Conservation (phyloP, 192 early-diverging fungal genomes). For the Podila horticola region DNA sequence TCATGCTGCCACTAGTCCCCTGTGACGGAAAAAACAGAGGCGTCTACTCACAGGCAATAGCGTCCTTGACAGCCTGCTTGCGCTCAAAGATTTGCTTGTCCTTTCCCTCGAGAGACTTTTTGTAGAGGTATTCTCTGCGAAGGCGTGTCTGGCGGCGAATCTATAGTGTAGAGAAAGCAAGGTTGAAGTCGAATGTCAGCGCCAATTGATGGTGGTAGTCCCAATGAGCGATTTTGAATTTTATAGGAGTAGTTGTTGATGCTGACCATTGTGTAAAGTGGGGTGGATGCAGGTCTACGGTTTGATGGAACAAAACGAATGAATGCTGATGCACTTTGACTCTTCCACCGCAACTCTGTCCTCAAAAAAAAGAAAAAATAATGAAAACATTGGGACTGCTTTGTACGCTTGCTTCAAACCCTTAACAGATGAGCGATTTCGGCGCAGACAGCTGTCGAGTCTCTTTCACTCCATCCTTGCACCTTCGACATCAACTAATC, state of each 20-base stretch:
- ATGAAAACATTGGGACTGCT: constrained; percentile 27
- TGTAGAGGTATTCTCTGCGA: constrained; percentile 95
- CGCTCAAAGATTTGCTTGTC: constrained; percentile 92
- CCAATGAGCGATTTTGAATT: background rate
- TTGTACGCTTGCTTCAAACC: background rate
- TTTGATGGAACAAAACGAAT: background rate
- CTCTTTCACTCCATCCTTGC: background rate
- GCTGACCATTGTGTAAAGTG: background rate
- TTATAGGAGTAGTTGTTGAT: background rate
- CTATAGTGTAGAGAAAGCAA: constrained; percentile 33
- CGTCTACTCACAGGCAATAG: constrained; percentile 73
- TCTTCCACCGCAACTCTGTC: background rate
- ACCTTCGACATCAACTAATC: background rate
- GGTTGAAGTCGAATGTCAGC: too few species aligned
- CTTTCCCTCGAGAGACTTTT: constrained; percentile 94
- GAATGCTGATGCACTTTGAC: background rate
- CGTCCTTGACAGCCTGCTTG: constrained; percentile 94
- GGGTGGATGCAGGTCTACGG: background rate
- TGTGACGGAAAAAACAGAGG: background rate
- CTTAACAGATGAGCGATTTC: constrained; percentile 5
- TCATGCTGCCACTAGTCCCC: background rate
- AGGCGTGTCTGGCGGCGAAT: constrained; percentile 88
- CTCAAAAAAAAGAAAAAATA: constrained; percentile 32
- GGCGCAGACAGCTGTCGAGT: background rate
- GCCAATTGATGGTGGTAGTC: background rate